Evolutionary conservation across 208 protist genomes (phyloP), one percentile per base, ranked within the genome.

Genomic region (Acanthamoeba polyphaga): DNA sequence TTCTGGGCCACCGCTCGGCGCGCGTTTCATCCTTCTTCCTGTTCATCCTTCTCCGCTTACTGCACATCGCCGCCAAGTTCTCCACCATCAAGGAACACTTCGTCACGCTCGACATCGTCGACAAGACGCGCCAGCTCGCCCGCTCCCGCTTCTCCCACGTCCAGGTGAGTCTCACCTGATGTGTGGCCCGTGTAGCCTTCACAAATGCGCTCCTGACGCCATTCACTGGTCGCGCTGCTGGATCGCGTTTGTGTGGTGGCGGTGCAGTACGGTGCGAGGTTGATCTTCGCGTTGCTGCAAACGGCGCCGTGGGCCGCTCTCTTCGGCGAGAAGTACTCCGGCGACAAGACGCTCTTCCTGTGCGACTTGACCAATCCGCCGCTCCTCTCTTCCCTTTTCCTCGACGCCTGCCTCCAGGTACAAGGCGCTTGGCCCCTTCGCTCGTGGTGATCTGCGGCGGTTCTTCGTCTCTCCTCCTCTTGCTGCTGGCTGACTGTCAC

Each of bases 341-440:
- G 12, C n/a, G 70, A 72, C 89, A 93, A 93, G 38, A 12, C 62
- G 17, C 58, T 80, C 70, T 91, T 91, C 38, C 24, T 93, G 43
- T n/a, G 12, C 53, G 89, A 93, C n/a, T 58, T 93, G 17, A 38
- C 89, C 38, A 93, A 93, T 43, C 46, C 66, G 27, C 46, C 89
- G n/a, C 89, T 93, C 24, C 89, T 93, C 8, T 22, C 89, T 0
- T 82, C 51, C 7, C 66, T 72, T 17, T 29, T 93, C 70, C 49
- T 93, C 19, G 64, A 80, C 6, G n/a, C 70, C 19, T 93, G 58
- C 89, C 24, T 80, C 24, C 89, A 82, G 34, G 89, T 51, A 93
- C 22, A 0, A 32, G 80, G 29, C 32, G 12, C n/a, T 32, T 22
- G n/a, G 5, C 34, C 34, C 60, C 0, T 8, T n/a, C 24, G 19